These are phyloP conservation scores for Colletotrichum acutatum DNA, from an alignment of 2,329 filamentous ascomycete species.

Conservation along the genomic window DNA sequence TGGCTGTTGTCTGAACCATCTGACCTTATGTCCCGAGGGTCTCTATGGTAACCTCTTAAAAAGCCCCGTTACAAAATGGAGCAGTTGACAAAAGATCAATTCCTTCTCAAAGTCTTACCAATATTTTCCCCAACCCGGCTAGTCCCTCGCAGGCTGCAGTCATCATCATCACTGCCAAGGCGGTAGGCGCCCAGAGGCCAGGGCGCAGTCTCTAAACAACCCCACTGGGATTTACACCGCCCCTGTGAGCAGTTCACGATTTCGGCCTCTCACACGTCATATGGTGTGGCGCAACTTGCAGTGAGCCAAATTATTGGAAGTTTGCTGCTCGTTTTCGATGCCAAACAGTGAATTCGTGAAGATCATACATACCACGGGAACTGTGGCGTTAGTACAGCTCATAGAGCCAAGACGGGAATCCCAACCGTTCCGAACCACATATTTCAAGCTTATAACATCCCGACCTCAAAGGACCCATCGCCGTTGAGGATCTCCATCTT, in stretches of 20 bases:
- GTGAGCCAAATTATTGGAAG: background rate
- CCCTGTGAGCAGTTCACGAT: background rate
- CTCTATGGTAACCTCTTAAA: background rate
- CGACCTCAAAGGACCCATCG: background rate
- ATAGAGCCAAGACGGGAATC: background rate
- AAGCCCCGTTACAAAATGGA: background rate
- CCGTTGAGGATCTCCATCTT: background rate
- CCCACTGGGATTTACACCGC: background rate
- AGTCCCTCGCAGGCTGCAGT: background rate
- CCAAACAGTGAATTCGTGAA: too few relatives aligned
- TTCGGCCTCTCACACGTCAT: background rate
- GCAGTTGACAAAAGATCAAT: background rate
- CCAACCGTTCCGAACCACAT: background rate
- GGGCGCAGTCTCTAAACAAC: background rate
- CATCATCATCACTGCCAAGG: background rate
- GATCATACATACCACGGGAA: background rate
- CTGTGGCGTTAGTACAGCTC: background rate
- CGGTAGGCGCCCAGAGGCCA: background rate
- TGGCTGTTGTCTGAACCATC: too few relatives aligned
- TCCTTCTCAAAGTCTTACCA: background rate
- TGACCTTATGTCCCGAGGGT: too few relatives aligned
- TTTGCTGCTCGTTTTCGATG: accelerated
- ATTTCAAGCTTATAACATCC: background rate
- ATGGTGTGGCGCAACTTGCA: background rate
- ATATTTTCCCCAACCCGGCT: background rate